Base-by-base conservation (phyloP, 2,329 filamentous ascomycete genomes). In the Cladorrhinum sp. region DNA sequence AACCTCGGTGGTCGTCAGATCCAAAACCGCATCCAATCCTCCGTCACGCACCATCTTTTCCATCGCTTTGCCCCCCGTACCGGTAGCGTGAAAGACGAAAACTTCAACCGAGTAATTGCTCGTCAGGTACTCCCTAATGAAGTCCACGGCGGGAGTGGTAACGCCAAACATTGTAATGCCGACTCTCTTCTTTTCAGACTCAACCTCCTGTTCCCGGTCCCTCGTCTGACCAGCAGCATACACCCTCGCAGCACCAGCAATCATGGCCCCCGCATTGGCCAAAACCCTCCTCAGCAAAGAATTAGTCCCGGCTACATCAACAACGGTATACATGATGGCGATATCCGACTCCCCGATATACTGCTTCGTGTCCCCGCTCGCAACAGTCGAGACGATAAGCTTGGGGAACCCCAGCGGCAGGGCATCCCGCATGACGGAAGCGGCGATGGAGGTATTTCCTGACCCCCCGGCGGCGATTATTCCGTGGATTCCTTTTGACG, bases 101-200 rank as follows among this genome's bases (percentile, higher is more conserved):
- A 82, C 79, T 65, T 90, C 87, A 55, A 83, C 78, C 1, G 70
- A 69, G 57, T 78, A 73, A 2, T 73, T 72, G 1, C 71, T 62
- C 56, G 83, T 77, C 0, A 90, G 76, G 51, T 81, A 72, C 1
- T 71, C 66, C 0, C 85, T 79, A 1, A 87, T 81, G 1, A 71
- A 73, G 52, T 86, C 82, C 0, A 86, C 87, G 10, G 82, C 83
- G 0, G 87, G 86, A 0, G 87, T 91, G 0, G 88, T 91, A 6
- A 91, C 87, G 1, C 88, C 88, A 68, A 90, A 91, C 88, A 91
- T 91, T 1, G 87, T 89, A 23, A 90, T 81, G 0, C 81, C 88
- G 6, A 91, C 76, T 0, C 80, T 75, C 59, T 79, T 81, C 66
- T 78, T 79, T 55, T 2, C 59, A 39, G n/a, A 49, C 54, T 23